Conservation (phyloP, 257 asterid species). For the Solanum virginianum region DNA sequence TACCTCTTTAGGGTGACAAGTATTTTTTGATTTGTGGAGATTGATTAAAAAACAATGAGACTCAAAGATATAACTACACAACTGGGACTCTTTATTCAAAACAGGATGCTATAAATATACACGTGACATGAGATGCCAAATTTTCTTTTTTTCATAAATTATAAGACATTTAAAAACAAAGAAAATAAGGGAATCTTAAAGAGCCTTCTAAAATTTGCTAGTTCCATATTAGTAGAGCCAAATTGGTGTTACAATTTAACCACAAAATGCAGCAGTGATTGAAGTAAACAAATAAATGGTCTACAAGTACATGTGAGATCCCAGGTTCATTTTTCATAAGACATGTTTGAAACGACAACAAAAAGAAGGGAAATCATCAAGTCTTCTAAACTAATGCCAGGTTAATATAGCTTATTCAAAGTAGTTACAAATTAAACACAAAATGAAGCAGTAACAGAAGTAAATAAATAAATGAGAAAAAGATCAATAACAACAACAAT, state of each 20-base stretch:
- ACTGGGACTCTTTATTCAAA: background rate
- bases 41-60: background rate
- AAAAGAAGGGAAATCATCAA: background rate
- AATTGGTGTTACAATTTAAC: background rate
- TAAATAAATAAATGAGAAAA: background rate
- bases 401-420: background rate
- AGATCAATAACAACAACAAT: background rate
- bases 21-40: background rate
- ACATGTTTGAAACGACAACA: background rate
- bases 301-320: background rate
- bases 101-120: background rate
- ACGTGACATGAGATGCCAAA: background rate
- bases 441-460: background rate
- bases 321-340: background rate
- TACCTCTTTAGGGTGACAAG: background rate
- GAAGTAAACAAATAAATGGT: background rate
- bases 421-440: background rate
- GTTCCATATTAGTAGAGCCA: background rate
- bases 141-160: background rate
- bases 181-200: background rate
- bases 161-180: background rate
- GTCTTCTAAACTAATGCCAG: background rate
- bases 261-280: background rate
- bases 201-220: background rate
- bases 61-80: background rate